Evolutionary conservation across 1,284 basidiomycete genomes (phyloP).

Genomic region (Ustilago nuda): DNA sequence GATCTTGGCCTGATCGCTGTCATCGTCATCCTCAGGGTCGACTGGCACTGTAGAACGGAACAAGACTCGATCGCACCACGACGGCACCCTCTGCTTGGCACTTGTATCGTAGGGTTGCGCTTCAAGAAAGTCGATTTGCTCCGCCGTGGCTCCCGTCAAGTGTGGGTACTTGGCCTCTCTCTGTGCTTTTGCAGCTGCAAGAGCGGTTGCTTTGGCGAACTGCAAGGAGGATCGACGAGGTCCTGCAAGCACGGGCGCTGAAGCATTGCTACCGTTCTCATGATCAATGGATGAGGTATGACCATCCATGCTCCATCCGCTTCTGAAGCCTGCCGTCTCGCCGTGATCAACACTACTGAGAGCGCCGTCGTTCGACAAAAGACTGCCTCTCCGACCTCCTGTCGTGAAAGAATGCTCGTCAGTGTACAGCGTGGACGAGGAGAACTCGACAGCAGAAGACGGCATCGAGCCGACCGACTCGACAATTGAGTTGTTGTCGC

Average conservation of each 20-base stretch:
- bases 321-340: constrained; percentile 11
- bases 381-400: constrained; percentile 20
- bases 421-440: background rate
- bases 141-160: constrained; percentile 40
- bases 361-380: constrained; percentile 17
- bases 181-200: constrained; percentile 32
- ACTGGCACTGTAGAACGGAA: constrained; percentile 61
- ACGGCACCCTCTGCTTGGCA: constrained; percentile 72
- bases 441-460: constrained; percentile 14
- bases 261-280: constrained; percentile 8
- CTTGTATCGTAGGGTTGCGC: constrained; percentile 72
- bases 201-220: constrained; percentile 17
- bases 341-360: constrained; percentile 21
- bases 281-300: constrained; percentile 17
- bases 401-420: constrained; percentile 11
- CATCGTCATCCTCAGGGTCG: constrained; percentile 26
- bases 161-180: constrained; percentile 46
- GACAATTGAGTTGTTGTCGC: constrained; percentile 27
- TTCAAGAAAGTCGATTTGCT: constrained; percentile 53
- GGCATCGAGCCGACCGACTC: constrained; percentile 26
- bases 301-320: constrained; percentile 10
- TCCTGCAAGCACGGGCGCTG: constrained; percentile 6
- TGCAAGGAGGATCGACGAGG: constrained; percentile 30
- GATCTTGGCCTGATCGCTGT: constrained; percentile 9
- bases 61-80: constrained; percentile 70